A percentile compares a stretch with the other conserved stretches of the same genome.
Conservation (phyloP, 2,329 filamentous ascomycete genomes). For the Ophiostoma sp. region DNA sequence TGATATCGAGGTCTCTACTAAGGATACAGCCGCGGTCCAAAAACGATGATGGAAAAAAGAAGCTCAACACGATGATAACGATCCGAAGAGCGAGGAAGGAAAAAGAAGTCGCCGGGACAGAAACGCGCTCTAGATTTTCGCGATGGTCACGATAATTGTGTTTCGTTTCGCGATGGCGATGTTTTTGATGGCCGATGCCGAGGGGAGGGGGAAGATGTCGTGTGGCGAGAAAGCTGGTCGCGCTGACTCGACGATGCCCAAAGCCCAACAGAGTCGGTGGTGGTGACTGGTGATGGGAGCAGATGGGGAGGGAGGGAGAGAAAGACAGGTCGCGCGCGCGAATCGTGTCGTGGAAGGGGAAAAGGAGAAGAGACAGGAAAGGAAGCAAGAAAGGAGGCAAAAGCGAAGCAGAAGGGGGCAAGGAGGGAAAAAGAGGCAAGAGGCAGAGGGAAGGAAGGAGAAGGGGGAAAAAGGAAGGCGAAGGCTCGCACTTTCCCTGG, state of each 20-base stretch:
- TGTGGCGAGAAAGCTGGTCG: neutral
- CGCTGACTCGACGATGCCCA: constrained; percentile 3
- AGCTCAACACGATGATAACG: neutral
- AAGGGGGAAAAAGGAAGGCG: constrained; percentile 2
- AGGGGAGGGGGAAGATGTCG: neutral
- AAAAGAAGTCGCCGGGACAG: neutral
- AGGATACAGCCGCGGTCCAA: neutral
- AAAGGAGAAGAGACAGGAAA: neutral
- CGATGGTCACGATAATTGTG: neutral
- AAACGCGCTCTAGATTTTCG: neutral
- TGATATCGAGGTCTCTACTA: neutral
- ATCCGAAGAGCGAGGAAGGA: neutral
- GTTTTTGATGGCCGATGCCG: neutral
- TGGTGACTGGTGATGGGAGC: neutral
- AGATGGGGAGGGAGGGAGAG: neutral
- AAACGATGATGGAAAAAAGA: neutral
- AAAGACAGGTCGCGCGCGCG: neutral
- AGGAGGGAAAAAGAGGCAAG: constrained; percentile 14
- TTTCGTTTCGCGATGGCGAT: neutral
- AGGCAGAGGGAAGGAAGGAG: neutral
- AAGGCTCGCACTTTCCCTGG: constrained; percentile 28
- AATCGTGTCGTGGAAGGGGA: neutral
- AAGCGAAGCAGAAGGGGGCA: constrained; percentile 6
- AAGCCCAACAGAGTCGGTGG: neutral
- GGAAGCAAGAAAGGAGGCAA: neutral